phyloP scores from a whole-genome alignment of 257 asterid genomes.

The Euphrasia confusa region DNA sequence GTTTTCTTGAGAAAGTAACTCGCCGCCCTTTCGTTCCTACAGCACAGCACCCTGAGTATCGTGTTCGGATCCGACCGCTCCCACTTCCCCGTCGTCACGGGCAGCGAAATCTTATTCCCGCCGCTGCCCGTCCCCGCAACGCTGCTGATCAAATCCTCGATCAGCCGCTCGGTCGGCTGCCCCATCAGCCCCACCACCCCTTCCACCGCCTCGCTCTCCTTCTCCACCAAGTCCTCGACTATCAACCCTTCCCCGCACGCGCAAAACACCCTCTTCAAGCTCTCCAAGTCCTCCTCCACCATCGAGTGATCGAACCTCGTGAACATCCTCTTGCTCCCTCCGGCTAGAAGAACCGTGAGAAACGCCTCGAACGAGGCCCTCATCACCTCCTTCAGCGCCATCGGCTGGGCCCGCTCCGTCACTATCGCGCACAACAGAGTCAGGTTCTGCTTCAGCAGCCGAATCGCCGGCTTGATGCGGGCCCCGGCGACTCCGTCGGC shows the following conservation, averaged over 20 bases:
- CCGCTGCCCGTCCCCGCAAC: slow-evolving; percentile 41
- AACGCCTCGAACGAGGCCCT: slow-evolving; percentile 75
- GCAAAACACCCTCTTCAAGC: slow-evolving; percentile 56
- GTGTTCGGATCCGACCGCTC: slow-evolving; percentile 75
- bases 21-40: slow-evolving; percentile 61
- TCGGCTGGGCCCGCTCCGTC: slow-evolving; percentile 55
- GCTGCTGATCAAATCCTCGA: slow-evolving; percentile 53
- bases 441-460: slow-evolving; percentile 64
- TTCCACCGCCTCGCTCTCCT: slow-evolving; percentile 68
- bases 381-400: slow-evolving; percentile 65
- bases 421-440: slow-evolving; percentile 67
- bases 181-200: slow-evolving; percentile 74
- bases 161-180: slow-evolving; percentile 58
- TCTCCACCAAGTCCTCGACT: slow-evolving; percentile 54
- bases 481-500: slow-evolving; percentile 40
- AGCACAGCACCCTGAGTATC: slow-evolving; percentile 69
- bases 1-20: slow-evolving; percentile 63
- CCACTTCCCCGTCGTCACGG: slow-evolving; percentile 84
- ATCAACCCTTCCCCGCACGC: slow-evolving; percentile 77
- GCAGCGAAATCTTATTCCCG: slow-evolving; percentile 55
- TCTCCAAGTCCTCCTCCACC: slow-evolving; percentile 61
- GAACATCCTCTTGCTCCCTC: slow-evolving; percentile 60
- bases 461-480: slow-evolving; percentile 52
- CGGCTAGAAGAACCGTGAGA: slow-evolving; percentile 73
- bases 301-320: slow-evolving; percentile 47